Conservation (phyloP, 257 asterid species). For the Striga asiatica region DNA sequence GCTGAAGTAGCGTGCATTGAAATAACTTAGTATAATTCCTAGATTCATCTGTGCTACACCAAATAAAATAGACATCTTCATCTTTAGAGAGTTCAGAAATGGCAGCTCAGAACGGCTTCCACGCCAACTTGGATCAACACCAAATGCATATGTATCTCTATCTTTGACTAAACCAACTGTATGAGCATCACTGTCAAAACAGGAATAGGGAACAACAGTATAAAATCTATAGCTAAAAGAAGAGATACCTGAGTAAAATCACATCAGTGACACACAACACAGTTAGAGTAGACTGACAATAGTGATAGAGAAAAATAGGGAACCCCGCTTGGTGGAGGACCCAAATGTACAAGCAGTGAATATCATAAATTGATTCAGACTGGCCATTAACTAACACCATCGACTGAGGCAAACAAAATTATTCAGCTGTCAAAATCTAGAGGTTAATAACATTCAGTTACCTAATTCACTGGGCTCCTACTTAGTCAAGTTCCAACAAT, state of each 20-base stretch:
- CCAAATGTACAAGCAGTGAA: neutral
- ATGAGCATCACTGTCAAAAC: slow-evolving; percentile 51
- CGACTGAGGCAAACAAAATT: neutral
- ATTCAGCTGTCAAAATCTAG: neutral
- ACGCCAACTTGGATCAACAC: slow-evolving; percentile 97
- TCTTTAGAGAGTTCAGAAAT: slow-evolving; percentile 85
- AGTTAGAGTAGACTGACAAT: neutral
- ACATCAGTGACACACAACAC: neutral
- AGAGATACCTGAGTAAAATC: neutral
- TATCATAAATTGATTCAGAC: neutral
- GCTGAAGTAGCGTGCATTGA: slow-evolving; percentile 64
- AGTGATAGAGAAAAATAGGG: neutral
- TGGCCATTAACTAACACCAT: neutral
- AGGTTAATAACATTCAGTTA: neutral
- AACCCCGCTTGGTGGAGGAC: too few relatives aligned
- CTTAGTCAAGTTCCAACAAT: neutral
- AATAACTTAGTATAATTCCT: slow-evolving; percentile 74
- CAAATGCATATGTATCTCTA: slow-evolving; percentile 79
- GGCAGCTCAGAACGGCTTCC: slow-evolving; percentile 96
- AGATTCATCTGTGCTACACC: slow-evolving; percentile 90
- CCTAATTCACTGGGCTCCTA: neutral
- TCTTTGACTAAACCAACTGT: slow-evolving; percentile 57
- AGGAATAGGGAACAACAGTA: slow-evolving; percentile 12
- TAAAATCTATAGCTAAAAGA: neutral
- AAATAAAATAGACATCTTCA: slow-evolving; percentile 86